Conservation (phyloP, 208 protist genomes). For the Phytomonas serpens region DNA sequence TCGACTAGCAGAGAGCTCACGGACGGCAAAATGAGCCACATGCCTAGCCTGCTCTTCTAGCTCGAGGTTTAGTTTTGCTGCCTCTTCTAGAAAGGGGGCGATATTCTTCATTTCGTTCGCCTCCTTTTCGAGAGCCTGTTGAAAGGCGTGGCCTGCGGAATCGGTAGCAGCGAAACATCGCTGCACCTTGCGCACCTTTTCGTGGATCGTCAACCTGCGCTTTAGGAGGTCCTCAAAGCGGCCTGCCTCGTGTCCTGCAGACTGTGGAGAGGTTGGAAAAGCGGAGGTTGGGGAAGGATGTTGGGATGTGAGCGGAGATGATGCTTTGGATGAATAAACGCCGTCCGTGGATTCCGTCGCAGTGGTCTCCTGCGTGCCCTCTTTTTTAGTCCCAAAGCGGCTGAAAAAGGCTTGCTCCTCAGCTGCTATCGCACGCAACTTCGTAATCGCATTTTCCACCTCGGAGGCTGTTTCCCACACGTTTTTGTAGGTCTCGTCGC, state of each 20-base stretch:
- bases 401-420: slow-evolving; percentile 37
- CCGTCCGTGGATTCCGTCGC: neutral
- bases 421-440: slow-evolving; percentile 33
- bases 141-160: slow-evolving; percentile 18
- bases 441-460: slow-evolving; percentile 23
- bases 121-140: slow-evolving; percentile 24
- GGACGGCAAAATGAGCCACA: slow-evolving; percentile 24
- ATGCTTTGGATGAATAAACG: neutral
- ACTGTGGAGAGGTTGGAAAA: neutral
- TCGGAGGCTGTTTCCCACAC: slow-evolving; percentile 32
- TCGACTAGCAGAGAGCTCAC: slow-evolving; percentile 32
- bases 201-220: slow-evolving; percentile 25
- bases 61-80: slow-evolving; percentile 17
- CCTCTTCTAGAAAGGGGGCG: slow-evolving; percentile 20
- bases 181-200: slow-evolving; percentile 24
- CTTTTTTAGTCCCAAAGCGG: slow-evolving; percentile 15
- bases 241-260: neutral
- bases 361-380: neutral
- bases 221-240: slow-evolving; percentile 19
- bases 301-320: slow-evolving; percentile 2
- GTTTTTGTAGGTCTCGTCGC: slow-evolving; percentile 29
- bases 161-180: slow-evolving; percentile 29
- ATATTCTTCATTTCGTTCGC: slow-evolving; percentile 16
- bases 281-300: neutral
- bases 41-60: slow-evolving; percentile 23